Evolutionary conservation across 805 yeast genomes (phyloP).

Genomic region (Kuraishia cidri): DNA sequence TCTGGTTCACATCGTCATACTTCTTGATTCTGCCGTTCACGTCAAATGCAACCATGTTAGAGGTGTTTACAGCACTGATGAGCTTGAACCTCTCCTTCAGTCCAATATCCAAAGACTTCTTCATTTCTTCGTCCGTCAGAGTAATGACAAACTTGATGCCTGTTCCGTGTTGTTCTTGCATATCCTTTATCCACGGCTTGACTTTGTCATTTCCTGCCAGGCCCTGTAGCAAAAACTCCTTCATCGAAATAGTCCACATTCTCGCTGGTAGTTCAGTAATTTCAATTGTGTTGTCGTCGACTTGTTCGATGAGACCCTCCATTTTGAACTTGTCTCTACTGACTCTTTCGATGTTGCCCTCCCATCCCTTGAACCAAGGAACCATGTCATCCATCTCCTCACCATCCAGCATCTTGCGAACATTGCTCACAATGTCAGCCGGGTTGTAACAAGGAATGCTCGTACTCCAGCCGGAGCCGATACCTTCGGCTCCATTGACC

Average conservation of each 20-base stretch:
- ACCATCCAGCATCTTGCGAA: constrained; percentile 63
- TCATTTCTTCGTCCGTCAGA: constrained; percentile 75
- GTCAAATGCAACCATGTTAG: constrained; percentile 96
- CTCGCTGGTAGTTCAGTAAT: constrained; percentile 90
- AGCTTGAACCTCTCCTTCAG: constrained; percentile 79
- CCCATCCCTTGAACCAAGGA: constrained; percentile 98
- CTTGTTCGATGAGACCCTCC: constrained; percentile 72
- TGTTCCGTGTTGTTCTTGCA: constrained; percentile 88
- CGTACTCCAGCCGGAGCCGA: constrained; percentile 99
- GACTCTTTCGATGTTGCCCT: constrained; percentile 62
- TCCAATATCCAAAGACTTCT: constrained; percentile 64
- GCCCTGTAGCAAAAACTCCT: constrained; percentile 72
- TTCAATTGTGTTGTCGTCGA: constrained; percentile 72
- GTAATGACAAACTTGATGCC: constrained; percentile 75
- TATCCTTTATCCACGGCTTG: constrained; percentile 84
- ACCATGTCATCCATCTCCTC: constrained; percentile 63
- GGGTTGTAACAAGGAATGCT: constrained; percentile 90
- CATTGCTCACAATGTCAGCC: constrained; percentile 64
- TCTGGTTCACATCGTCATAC: constrained; percentile 69
- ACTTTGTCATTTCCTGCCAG: constrained; percentile 67
- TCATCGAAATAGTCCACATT: constrained; percentile 88
- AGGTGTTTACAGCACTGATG: constrained; percentile 53
- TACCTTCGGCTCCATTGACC: constrained; percentile 96
- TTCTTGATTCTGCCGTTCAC: constrained; percentile 79
- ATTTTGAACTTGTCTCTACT: constrained; percentile 65